Conservation (phyloP, 208 protist genomes). For the Trypanosoma vivax region DNA sequence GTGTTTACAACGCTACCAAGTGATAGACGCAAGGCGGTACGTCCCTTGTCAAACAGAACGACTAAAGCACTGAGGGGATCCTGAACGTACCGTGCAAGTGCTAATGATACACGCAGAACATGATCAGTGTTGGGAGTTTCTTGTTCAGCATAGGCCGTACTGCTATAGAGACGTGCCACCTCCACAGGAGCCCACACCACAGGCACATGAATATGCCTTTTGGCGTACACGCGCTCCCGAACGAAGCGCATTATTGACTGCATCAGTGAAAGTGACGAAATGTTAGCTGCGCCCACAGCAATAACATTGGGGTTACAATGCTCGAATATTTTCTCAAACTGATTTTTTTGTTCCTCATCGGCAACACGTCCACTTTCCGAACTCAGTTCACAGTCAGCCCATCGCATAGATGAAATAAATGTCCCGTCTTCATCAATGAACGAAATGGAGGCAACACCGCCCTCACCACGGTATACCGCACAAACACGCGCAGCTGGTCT, state of each 20-base stretch:
- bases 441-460: slow-evolving; percentile 56
- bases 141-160: slow-evolving; percentile 36
- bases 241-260: slow-evolving; percentile 61
- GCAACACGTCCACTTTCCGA: slow-evolving; percentile 43
- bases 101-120: slow-evolving; percentile 36
- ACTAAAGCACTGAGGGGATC: slow-evolving; percentile 60
- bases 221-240: slow-evolving; percentile 32
- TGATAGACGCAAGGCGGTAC: slow-evolving; percentile 56
- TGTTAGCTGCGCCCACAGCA: slow-evolving; percentile 48
- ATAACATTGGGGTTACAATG: slow-evolving; percentile 62
- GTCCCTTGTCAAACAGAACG: slow-evolving; percentile 62
- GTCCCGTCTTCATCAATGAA: slow-evolving; percentile 75
- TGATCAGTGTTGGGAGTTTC: slow-evolving; percentile 41
- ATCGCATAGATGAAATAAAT: slow-evolving; percentile 59
- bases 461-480: slow-evolving; percentile 60
- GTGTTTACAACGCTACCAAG: slow-evolving; percentile 22
- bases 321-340: slow-evolving; percentile 59
- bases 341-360: slow-evolving; percentile 39
- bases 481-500: slow-evolving; percentile 44
- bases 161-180: slow-evolving; percentile 59
- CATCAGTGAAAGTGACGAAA: slow-evolving; percentile 41
- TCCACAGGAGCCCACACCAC: slow-evolving; percentile 68
- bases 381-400: slow-evolving; percentile 57
- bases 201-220: slow-evolving; percentile 37
- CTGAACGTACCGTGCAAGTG: slow-evolving; percentile 64